Base-by-base conservation (phyloP, 1,284 basidiomycete species). In the Heimioporus punctisporus region DNA sequence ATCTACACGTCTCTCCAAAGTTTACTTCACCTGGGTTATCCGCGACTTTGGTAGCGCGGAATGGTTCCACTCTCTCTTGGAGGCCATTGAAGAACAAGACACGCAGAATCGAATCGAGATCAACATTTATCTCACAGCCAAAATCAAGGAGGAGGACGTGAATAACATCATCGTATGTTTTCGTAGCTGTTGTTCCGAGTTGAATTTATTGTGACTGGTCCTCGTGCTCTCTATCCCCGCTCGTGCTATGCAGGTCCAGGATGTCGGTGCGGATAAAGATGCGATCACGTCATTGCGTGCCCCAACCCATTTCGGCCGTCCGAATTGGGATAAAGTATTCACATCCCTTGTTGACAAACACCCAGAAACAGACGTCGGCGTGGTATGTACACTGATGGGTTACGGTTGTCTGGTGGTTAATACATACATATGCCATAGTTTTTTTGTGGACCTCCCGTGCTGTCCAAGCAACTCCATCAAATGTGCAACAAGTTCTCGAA, bases 1-100 rank as follows among this genome's bases (percentile, higher is more conserved):
- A 71, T 82, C 85, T 5, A 92, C 90, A 3, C 83, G 90, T 42
- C 79, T 93, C 44, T 90, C 88, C 46, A 92, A 92, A 75, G 88
- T 92, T 48, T 93, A 93, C 77, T 92, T 93, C 70, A 90, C 86
- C 7, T 93, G 90, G 90, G 92, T 94, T 62, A 94, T 95, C 68
- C 88, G 90, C 62, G 92, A 94, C 72, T 93, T 92, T 64, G 88
- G 88, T 60, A 79, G 80, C 14, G 90, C 92, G 24, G 92, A 94
- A 69, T 95, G 93, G 93, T 95, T 97, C 83, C 92, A 95, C 73
- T 92, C 89, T n/a, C 82, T 97, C 27, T 76, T 97, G 57, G 85
- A 90, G 61, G 94, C 94, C 25, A 93, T 96, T 62, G 94, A 97
- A 71, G 92, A 93, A 60, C 92, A 96, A 69, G 94, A 96, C 66